Conservation (phyloP, 1,284 basidiomycete genomes). For the Apiotrichum porosum region DNA sequence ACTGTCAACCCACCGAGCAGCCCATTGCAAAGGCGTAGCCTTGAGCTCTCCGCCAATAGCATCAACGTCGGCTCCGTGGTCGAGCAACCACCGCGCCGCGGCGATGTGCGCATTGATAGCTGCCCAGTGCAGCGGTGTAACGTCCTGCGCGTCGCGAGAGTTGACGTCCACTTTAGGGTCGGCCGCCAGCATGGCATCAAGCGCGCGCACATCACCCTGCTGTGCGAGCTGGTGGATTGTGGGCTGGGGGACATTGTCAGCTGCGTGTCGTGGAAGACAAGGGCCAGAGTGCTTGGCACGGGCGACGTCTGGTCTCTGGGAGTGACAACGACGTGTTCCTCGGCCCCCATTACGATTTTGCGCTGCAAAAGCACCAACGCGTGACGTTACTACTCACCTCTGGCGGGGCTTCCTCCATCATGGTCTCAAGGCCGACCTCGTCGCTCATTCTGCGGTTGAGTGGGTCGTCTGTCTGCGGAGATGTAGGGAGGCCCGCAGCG, state of each 20-base stretch:
- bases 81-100: slow-evolving; percentile 61
- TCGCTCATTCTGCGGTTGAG: slow-evolving; percentile 16
- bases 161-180: slow-evolving; percentile 64
- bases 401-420: slow-evolving; percentile 23
- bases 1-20: slow-evolving; percentile 61
- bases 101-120: slow-evolving; percentile 54
- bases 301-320: too few relatives aligned
- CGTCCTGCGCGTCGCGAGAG: slow-evolving; percentile 81
- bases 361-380: too few relatives aligned
- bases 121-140: slow-evolving; percentile 96
- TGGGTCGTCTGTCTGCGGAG: slow-evolving; percentile 5
- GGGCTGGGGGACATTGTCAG: slow-evolving; percentile 21
- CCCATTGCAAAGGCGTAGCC: slow-evolving; percentile 98
- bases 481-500: not conserved
- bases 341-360: too few relatives aligned
- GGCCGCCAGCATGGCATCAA: slow-evolving; percentile 63
- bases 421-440: slow-evolving; percentile 35
- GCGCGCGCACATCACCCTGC: slow-evolving; percentile 68
- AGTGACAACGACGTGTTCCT: too few relatives aligned
- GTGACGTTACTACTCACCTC: slow-evolving; percentile 17
- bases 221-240: slow-evolving; percentile 83
- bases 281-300: too few relatives aligned
- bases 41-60: slow-evolving; percentile 88
- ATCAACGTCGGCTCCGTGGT: slow-evolving; percentile 92
- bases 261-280: too few relatives aligned